phyloP scores from a whole-genome alignment of 2,329 filamentous ascomycete genomes.

The Catunica adiposa region DNA sequence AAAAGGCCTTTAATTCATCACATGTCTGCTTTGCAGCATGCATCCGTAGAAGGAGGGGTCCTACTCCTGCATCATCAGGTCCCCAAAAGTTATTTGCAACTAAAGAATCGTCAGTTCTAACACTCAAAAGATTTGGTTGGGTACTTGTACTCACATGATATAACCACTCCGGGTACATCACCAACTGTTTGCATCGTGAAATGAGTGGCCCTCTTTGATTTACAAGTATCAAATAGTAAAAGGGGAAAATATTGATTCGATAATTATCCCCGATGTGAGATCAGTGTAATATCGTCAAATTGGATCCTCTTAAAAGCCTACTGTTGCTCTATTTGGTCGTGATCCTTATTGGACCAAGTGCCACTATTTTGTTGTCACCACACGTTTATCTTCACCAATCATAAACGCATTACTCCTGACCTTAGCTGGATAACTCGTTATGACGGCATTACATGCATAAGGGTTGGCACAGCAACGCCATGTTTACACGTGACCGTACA shows the following conservation, averaged over 20 bases:
- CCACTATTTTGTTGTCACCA: neutral
- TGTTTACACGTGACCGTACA: no score
- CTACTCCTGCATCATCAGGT: conserved; percentile 92
- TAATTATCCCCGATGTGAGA: no score
- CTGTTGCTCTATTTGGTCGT: neutral
- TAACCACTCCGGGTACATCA: conserved; percentile 46
- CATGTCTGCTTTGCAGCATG: conserved; percentile 83
- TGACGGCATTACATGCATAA: neutral
- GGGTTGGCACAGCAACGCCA: conserved; percentile 6
- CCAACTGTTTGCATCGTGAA: conserved; percentile 29
- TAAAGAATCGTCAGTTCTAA: conserved; percentile 21
- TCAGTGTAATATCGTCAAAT: no score
- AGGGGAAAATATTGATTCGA: no score
- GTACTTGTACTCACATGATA: conserved; percentile 43
- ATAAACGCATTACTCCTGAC: neutral
- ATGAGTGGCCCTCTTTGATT: neutral
- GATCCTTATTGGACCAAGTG: neutral
- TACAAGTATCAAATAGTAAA: neutral
- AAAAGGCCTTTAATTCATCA: conserved; percentile 87
- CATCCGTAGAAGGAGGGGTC: conserved; percentile 85
- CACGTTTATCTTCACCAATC: neutral
- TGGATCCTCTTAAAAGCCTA: no score
- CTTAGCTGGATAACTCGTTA: neutral
- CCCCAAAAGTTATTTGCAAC: conserved; percentile 99
- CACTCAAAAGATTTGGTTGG: neutral